These are phyloP conservation scores for Chaetomium cochliodes DNA, from an alignment of 495 filamentous ascomycete genomes.

Conservation along the genomic window DNA sequence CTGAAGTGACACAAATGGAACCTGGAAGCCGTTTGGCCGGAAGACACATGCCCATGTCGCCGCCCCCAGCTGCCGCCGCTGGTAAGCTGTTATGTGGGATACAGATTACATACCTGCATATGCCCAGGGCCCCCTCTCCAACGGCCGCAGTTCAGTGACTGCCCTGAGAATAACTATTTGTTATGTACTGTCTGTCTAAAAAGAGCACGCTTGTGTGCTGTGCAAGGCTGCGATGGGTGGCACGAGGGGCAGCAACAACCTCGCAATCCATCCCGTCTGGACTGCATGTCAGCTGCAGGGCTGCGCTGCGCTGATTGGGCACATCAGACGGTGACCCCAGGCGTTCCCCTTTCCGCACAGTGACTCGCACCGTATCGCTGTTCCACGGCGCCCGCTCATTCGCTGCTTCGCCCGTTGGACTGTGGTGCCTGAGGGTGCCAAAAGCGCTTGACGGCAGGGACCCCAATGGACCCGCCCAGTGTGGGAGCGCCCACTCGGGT, in stretches of 20 bases:
- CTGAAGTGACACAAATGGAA: background rate
- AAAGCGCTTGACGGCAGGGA: slow-evolving; percentile 18
- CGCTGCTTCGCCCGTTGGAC: slow-evolving; percentile 10
- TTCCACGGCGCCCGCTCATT: slow-evolving; percentile 1
- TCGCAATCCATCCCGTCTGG: too few species aligned
- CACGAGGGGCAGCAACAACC: background rate
- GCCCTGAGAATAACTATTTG: too few species aligned
- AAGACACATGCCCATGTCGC: slow-evolving; percentile 12
- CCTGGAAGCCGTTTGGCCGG: background rate
- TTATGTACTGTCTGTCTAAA: too few species aligned
- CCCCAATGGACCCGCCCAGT: slow-evolving; percentile 24
- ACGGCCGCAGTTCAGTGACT: too few species aligned
- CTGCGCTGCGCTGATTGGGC: slow-evolving; percentile 4
- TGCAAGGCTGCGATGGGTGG: background rate
- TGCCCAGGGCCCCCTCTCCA: too few species aligned
- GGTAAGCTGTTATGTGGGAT: too few species aligned
- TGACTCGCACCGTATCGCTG: slow-evolving; percentile 14
- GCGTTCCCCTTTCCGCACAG: slow-evolving; percentile 9
- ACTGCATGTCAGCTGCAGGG: slow-evolving; percentile 5
- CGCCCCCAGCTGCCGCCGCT: background rate
- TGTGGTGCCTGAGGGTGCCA: background rate
- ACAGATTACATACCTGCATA: too few species aligned
- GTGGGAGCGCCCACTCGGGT: slow-evolving; percentile 27
- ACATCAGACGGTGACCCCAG: background rate
- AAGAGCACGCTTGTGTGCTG: too few species aligned